Base-by-base conservation (phyloP, 1,284 basidiomycete genomes). In the Phylloporus sp. region DNA sequence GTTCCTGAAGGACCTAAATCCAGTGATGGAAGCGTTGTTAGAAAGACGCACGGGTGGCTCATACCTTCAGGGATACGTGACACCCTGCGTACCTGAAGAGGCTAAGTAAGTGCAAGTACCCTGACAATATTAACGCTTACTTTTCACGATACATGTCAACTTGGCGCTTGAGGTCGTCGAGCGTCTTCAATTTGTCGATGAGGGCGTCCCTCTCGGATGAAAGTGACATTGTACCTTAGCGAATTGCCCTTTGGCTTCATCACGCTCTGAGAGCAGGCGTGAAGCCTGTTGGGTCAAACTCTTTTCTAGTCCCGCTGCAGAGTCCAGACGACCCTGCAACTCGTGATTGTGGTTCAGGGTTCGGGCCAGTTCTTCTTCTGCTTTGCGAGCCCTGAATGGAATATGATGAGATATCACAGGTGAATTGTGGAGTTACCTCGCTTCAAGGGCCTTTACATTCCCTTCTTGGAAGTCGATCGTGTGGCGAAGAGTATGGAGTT, bases 1-100 rank as follows among this genome's bases (percentile, higher is more conserved):
- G 80, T 61, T 89, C 86, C 70, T 88, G 85, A 12, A 89, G 75
- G 29, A 80, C 74, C 83, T 87, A 26, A 52, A 29, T 10, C 24
- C 37, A 17, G 11, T 66, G 39, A 31, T n/a, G 58, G 61, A 28
- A 47, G 55, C 60, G 26, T 28, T 32, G 3, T 42, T 3, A n/a
- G 22, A 13, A 29, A 28, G 10, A 50, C 32, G n/a, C 20, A 50
- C 18, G 37, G 6, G 17, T 20, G 40, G 56, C 12, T n/a, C 67
- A 6, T 63, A 74, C 77, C 69, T 74, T 70, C 74, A 69, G 37
- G 68, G 67, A 60, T 77, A 77, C 49, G 66, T 70, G 69, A 80
- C 77, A 61, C 74, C 74, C 64, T 62, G 70, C 22, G 28, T 58
- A 63, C 62, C 75, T 70, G 47, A 28, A 31, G 6, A 53, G 34